A percentile compares a stretch with the other conserved stretches of the same genome.
phyloP scores from a whole-genome alignment of 163 green algal species.

The Chlorella variabilis region DNA sequence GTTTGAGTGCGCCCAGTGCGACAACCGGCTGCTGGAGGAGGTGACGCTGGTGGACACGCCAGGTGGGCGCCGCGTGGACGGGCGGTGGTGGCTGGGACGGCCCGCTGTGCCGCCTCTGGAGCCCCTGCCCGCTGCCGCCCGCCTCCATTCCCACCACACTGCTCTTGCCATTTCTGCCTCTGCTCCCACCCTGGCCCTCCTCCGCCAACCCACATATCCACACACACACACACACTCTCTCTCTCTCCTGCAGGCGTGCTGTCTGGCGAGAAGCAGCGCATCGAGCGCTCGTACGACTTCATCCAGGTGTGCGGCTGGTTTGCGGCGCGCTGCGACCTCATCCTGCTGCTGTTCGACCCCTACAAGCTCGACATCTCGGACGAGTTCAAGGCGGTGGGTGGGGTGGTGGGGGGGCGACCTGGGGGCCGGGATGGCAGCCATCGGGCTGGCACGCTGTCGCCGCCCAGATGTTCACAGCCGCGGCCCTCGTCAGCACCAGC shows the following conservation, averaged over 20 bases:
- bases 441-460: no score
- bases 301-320: slow-evolving; percentile 93
- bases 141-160: no score
- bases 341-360: slow-evolving; percentile 98
- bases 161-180: no score
- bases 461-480: no score
- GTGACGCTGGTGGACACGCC: slow-evolving; percentile 96
- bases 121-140: no score
- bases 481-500: no score
- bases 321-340: slow-evolving; percentile 92
- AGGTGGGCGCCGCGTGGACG: slow-evolving; percentile 47
- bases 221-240: neutral
- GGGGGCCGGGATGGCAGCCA: no score
- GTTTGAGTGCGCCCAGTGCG: slow-evolving; percentile 87
- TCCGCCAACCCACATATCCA: neutral
- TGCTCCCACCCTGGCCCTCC: neutral
- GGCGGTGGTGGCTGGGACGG: neutral
- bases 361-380: slow-evolving; percentile 99
- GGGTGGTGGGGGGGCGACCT: no score
- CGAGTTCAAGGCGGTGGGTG: slow-evolving; percentile 91
- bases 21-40: slow-evolving; percentile 83
- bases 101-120: no score
- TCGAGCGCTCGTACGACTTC: slow-evolving; percentile 94
- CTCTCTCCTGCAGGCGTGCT: slow-evolving; percentile 68
- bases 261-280: slow-evolving; percentile 96